phyloP scores from a whole-genome alignment of 2,329 filamentous ascomycete genomes.

The Fusarium nisikadoi region DNA sequence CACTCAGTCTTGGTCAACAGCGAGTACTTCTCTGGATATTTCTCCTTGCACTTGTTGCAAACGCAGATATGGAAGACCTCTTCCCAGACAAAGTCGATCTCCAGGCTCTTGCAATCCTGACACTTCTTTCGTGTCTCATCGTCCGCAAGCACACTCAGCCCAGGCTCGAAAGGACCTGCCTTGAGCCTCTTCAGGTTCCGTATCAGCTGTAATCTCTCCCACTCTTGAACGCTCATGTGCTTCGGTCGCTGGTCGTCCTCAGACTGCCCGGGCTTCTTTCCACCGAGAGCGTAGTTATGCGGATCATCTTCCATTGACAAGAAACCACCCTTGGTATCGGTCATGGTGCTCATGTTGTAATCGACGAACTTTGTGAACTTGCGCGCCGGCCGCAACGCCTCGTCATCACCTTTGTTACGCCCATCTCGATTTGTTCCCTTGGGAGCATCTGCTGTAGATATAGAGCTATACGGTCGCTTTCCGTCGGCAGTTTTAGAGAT shows the following conservation, averaged over 20 bases:
- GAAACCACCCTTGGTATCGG: slow-evolving; percentile 96
- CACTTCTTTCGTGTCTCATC: slow-evolving; percentile 77
- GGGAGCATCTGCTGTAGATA: slow-evolving; percentile 59
- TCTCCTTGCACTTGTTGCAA: slow-evolving; percentile 89
- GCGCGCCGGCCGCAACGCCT: slow-evolving; percentile 75
- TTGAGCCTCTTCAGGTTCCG: slow-evolving; percentile 77
- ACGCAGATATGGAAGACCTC: slow-evolving; percentile 81
- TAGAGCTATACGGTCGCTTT: slow-evolving; percentile 77
- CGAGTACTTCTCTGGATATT: slow-evolving; percentile 90
- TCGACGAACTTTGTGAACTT: slow-evolving; percentile 97
- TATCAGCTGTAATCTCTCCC: slow-evolving; percentile 85
- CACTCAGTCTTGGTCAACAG: slow-evolving; percentile 97
- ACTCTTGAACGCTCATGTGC: slow-evolving; percentile 90
- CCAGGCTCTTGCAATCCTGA: slow-evolving; percentile 81
- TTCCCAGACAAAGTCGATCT: slow-evolving; percentile 96
- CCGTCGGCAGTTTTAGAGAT: slow-evolving; percentile 57
- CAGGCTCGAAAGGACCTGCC: slow-evolving; percentile 87
- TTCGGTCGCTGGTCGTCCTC: slow-evolving; percentile 74
- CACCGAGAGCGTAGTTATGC: slow-evolving; percentile 77
- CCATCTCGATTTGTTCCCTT: slow-evolving; percentile 77
- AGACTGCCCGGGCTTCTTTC: slow-evolving; percentile 50
- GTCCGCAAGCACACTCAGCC: slow-evolving; percentile 78
- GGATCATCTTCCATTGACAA: slow-evolving; percentile 92
- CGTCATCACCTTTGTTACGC: slow-evolving; percentile 59
- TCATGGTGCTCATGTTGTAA: slow-evolving; percentile 98